Evolutionary conservation across 2,329 filamentous ascomycete species (phyloP), one percentile per base, ranked within the genome.

Genomic region (Aureobasidium musti): DNA sequence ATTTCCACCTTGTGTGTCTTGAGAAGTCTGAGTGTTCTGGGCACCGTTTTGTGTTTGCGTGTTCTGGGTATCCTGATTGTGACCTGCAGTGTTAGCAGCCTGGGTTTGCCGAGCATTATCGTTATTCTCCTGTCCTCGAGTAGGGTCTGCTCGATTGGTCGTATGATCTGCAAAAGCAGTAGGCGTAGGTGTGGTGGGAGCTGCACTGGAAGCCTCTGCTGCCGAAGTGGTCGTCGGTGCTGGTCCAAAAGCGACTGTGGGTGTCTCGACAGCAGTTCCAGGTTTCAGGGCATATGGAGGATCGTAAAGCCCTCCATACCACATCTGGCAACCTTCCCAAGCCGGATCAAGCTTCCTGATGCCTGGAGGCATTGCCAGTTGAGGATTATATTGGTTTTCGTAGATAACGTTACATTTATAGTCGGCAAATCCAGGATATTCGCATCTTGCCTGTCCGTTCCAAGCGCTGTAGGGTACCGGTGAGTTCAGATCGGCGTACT

Each of bases 261-360:
- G 67, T 13, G 17, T 30, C 11, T 67, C 71, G 23, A 63, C 69
- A 19, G 66, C 65, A 4, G n/a, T 63, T 26, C 52, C 67, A 49
- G 70, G 60, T n/a, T 69, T 68, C 53, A 73, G 54, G 1, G 70
- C 71, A 11, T 72, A 57, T 19, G 72, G 72, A 6, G 72, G 72
- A 67, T 74, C 73, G 67, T 72, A 74, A 13, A 75, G 64, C n/a
- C 73, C 73, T 17, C 71, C 71, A 56, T 72, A 73, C 68, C 69
- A 73, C 68, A 74, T 69, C 64, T 73, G 71, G 53, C 73, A 75
- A 23, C 43, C 59, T 43, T 69, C 49, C 67, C 73, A 75, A 8
- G 68, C 70, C 7, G 71, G 69, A 59, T 71, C 69, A 5, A 75
- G 54, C 4, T 70, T 64, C 10, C 70, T 69, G 39, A 74, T 73